Conservation (phyloP, 257 asterid species). For the Oldenlandia corymbosa region DNA sequence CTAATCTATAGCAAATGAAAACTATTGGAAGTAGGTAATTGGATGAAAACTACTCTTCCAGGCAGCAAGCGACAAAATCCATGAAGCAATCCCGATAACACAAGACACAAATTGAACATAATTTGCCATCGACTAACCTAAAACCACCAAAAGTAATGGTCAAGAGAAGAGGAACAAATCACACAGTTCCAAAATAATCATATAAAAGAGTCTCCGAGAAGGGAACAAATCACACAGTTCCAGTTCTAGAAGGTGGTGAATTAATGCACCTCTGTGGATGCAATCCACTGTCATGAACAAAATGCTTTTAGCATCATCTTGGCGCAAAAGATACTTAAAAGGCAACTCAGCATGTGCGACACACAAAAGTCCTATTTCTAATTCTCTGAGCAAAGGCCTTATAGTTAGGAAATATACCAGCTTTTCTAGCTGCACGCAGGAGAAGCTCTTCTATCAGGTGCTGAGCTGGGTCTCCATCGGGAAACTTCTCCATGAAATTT, state of each 20-base stretch:
- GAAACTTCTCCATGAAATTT: constrained; percentile 87
- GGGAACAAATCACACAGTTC: no score
- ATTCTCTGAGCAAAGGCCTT: neutral
- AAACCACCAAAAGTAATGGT: neutral
- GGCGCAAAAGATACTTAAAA: neutral
- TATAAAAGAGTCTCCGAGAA: no score
- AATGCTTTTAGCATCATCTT: neutral
- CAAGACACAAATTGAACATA: no score
- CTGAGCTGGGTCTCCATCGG: constrained; percentile 99
- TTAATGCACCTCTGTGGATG: no score
- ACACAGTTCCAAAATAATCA: no score
- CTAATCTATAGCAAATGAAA: neutral
- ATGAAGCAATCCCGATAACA: neutral
- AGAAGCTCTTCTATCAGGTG: constrained; percentile 92
- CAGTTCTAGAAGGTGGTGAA: no score
- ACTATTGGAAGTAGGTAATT: neutral
- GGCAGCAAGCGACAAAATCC: neutral
- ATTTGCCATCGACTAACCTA: neutral
- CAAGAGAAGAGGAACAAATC: no score
- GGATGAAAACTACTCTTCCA: no score
- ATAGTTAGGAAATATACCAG: constrained; percentile 45
- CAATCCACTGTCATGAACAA: no score
- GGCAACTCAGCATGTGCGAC: neutral
- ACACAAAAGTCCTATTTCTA: neutral
- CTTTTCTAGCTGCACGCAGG: constrained; percentile 93